Evolutionary conservation across 73 alveolate genomes (phyloP).

Genomic region (Durusdinium trenchii): DNA sequence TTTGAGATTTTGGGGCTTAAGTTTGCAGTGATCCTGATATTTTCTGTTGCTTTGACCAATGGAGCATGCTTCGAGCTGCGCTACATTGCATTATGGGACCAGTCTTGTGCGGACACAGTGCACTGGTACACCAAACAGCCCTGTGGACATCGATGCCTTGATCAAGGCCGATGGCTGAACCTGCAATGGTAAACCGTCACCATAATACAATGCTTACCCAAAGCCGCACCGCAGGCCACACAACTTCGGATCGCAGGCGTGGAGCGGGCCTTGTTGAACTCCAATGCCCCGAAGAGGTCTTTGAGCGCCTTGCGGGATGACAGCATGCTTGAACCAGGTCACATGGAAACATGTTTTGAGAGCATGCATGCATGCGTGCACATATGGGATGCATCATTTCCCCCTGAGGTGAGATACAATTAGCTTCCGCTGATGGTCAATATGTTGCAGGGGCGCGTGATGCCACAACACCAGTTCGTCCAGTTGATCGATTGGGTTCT

Average conservation of each 20-base stretch:
- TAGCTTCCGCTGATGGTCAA: no score
- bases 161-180: not conserved
- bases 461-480: no score
- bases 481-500: no score
- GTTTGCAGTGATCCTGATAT: no score
- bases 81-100: not conserved
- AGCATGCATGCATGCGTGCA: no score
- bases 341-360: no score
- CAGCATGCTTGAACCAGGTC: not conserved
- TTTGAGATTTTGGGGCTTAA: no score
- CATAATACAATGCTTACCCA: not conserved
- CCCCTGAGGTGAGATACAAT: no score
- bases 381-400: no score
- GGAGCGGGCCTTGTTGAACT: not conserved
- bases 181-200: not conserved
- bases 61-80: not conserved
- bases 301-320: not conserved
- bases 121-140: not conserved
- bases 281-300: not conserved
- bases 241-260: not conserved
- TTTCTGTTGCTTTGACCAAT: not conserved
- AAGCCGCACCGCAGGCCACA: not conserved
- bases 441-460: no score
- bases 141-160: not conserved
- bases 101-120: not conserved